Percentiles rank a stretch among this genome's conserved stretches.
Evolutionary conservation across 306 rosid species (phyloP).

Genomic region (Carpinus viminea): DNA sequence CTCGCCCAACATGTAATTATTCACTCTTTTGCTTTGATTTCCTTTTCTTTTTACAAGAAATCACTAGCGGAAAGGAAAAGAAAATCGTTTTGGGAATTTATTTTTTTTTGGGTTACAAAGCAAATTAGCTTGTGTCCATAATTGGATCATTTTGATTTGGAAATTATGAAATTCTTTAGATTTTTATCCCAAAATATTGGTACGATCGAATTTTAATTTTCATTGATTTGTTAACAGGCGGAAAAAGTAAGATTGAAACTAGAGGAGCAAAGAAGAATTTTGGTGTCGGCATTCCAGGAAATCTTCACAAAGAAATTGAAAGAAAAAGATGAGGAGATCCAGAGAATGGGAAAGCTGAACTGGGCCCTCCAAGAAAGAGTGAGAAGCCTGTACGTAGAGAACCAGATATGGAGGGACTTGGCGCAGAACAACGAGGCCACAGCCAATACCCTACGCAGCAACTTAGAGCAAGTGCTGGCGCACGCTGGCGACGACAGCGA

Average conservation of each 20-base stretch:
- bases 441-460: slow-evolving; percentile 62
- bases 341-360: slow-evolving; percentile 60
- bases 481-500: slow-evolving; percentile 52
- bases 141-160: neutral
- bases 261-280: slow-evolving; percentile 58
- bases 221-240: slow-evolving; percentile 37
- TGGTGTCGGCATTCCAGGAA: slow-evolving; percentile 50
- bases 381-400: slow-evolving; percentile 55
- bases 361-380: slow-evolving; percentile 74
- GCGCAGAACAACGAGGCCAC: slow-evolving; percentile 83
- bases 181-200: neutral
- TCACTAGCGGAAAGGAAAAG: neutral
- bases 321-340: slow-evolving; percentile 86
- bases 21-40: neutral
- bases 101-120: too few relatives aligned
- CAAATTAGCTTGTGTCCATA: too few relatives aligned
- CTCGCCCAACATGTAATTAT: slow-evolving; percentile 41
- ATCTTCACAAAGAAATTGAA: slow-evolving; percentile 52
- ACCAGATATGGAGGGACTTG: slow-evolving; percentile 74
- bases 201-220: neutral
- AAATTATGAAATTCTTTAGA: too few relatives aligned
- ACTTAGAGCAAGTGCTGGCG: slow-evolving; percentile 62
- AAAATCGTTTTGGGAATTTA: too few relatives aligned
- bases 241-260: slow-evolving; percentile 69
- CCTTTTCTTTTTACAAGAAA: neutral